phyloP scores from a whole-genome alignment of 192 early-diverging fungal genomes.

The Entomortierella chlamydospora region DNA sequence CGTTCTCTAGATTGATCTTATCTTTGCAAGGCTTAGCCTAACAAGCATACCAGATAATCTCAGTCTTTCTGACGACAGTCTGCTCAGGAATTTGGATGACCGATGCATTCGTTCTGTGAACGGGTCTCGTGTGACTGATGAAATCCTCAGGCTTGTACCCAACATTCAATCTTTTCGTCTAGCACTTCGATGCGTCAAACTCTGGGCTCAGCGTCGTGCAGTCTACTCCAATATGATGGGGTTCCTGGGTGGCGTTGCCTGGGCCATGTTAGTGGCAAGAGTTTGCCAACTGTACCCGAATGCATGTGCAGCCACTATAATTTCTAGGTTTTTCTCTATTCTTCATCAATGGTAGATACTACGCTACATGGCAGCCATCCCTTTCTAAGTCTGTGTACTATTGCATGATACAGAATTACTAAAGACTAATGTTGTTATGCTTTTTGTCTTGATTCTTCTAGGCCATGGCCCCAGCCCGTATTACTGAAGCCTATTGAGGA shows the following conservation, averaged over 20 bases:
- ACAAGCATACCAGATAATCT: constrained; percentile 86
- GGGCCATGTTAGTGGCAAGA: constrained; percentile 97
- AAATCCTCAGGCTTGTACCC: constrained; percentile 94
- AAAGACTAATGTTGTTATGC: no score
- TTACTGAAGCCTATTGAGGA: constrained; percentile 88
- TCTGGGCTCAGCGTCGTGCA: constrained; percentile 95
- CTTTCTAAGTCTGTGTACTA: no score
- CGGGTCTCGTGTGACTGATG: constrained; percentile 97
- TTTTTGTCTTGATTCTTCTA: constrained; percentile 27
- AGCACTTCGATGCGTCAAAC: constrained; percentile 92
- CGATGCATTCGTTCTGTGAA: constrained; percentile 90
- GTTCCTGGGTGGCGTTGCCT: constrained; percentile 98
- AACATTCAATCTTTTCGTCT: constrained; percentile 89
- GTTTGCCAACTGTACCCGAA: constrained; percentile 98
- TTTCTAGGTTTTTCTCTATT: constrained; percentile 90
- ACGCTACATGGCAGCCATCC: no score
- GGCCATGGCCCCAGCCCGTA: constrained; percentile 94
- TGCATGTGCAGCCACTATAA: constrained; percentile 87
- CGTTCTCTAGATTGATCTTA: constrained; percentile 96
- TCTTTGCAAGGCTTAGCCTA: constrained; percentile 84
- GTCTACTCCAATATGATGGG: constrained; percentile 98
- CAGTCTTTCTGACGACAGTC: constrained; percentile 85
- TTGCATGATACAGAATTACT: constrained; percentile 14
- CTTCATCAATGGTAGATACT: constrained; percentile 77
- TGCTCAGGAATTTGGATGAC: constrained; percentile 92